phyloP scores from a whole-genome alignment of 768 basidiomycete genomes.

The Boletellus emodensis region DNA sequence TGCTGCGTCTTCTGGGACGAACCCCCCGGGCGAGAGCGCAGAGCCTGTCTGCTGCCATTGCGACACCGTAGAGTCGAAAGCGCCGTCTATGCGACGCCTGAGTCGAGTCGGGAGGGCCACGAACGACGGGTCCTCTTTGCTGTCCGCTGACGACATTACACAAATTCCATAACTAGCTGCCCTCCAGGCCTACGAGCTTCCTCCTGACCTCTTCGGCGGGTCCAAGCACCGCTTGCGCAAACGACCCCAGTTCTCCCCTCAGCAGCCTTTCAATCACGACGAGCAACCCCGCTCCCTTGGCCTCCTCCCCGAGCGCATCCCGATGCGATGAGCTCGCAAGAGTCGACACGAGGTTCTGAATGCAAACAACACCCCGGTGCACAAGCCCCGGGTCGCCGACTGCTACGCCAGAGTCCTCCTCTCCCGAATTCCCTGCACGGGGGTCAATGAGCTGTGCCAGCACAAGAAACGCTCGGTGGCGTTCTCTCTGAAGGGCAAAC shows the following conservation, averaged over 20 bases:
- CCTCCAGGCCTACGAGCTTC: conserved; percentile 30
- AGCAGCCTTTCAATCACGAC: conserved; percentile 48
- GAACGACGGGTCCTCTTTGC: conserved; percentile 33
- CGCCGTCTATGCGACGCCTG: conserved; percentile 48
- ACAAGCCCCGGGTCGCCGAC: conserved; percentile 55
- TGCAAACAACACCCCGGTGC: conserved; percentile 75
- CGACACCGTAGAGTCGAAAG: conserved; percentile 38
- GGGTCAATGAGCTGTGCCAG: conserved; percentile 69
- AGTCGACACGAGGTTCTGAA: conserved; percentile 57
- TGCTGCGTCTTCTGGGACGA: conserved; percentile 32
- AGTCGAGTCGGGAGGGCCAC: conserved; percentile 38
- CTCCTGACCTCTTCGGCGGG: conserved; percentile 53
- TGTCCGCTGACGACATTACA: conserved; percentile 13
- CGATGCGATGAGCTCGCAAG: conserved; percentile 37
- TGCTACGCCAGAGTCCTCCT: conserved; percentile 32
- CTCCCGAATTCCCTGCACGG: conserved; percentile 29
- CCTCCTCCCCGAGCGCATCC: conserved; percentile 47
- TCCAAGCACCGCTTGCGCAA: conserved; percentile 37
- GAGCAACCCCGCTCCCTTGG: conserved; percentile 50
- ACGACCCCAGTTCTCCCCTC: conserved; percentile 37
- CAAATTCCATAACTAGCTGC: conserved; percentile 1
- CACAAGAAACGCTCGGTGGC: conserved; percentile 58
- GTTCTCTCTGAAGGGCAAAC: conserved; percentile 61
- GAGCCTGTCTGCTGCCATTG: not conserved
- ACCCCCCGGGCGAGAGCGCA: conserved; percentile 37